phyloP scores from a whole-genome alignment of 1,139 yeast genomes.

The Wickerhamiella pararugosa region DNA sequence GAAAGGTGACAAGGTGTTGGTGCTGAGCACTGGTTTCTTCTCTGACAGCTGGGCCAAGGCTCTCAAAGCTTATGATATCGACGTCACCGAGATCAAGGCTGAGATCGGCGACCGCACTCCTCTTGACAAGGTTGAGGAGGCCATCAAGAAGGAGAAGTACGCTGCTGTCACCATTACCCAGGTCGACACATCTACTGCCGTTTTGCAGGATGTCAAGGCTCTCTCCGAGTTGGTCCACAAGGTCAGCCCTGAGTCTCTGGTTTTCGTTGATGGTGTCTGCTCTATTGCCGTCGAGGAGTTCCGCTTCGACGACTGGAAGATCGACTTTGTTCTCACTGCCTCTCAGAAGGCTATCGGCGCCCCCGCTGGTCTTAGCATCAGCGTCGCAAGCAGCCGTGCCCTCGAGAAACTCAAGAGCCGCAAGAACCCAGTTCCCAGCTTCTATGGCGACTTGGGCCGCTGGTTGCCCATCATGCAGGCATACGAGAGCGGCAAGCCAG shows the following conservation, averaged over 20 bases:
- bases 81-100: constrained; percentile 40
- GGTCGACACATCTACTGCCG: constrained; percentile 93
- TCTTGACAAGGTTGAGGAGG: constrained; percentile 34
- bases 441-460: constrained; percentile 61
- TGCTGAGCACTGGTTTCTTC: constrained; percentile 86
- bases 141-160: constrained; percentile 42
- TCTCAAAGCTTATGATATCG: constrained; percentile 57
- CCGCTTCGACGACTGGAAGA: constrained; percentile 78
- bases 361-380: constrained; percentile 80
- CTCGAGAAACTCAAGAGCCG: constrained; percentile 38
- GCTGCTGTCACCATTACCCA: constrained; percentile 75
- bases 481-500: constrained; percentile 67
- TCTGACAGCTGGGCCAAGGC: constrained; percentile 78
- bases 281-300: constrained; percentile 80
- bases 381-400: constrained; percentile 65
- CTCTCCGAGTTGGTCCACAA: constrained; percentile 47
- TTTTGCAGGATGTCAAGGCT: constrained; percentile 54
- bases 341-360: constrained; percentile 94
- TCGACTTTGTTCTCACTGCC: constrained; percentile 79
- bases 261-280: constrained; percentile 89
- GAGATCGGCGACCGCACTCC: constrained; percentile 63
- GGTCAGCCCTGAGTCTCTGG: constrained; percentile 62
- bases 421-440: constrained; percentile 44
- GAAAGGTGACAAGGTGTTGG: constrained; percentile 49
- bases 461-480: constrained; percentile 87